Percentiles rank a stretch among this genome's conserved stretches.
Evolutionary conservation across 352 stramenopile genomes (phyloP).

Genomic region (Phytophthora megakarya): DNA sequence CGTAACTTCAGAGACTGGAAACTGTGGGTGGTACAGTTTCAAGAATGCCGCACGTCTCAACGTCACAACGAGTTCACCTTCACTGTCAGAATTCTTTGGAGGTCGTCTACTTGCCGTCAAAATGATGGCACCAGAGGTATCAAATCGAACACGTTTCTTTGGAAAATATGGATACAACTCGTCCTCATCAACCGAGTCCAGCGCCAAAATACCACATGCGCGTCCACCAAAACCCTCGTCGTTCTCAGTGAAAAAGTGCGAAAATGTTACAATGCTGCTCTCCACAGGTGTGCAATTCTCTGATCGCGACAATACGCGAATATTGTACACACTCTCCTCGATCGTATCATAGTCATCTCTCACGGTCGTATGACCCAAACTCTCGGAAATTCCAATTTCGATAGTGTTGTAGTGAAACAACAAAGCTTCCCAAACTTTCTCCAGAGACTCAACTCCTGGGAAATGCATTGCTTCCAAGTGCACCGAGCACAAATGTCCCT

Average conservation of each 20-base stretch:
- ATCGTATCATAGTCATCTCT: constrained; percentile 42
- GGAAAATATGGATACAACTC: constrained; percentile 32
- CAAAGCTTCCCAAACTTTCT: constrained; percentile 42
- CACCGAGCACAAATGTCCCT: constrained; percentile 32
- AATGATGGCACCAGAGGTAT: constrained; percentile 25
- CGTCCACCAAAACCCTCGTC: constrained; percentile 17
- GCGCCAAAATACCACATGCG: constrained; percentile 20
- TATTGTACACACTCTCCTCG: constrained; percentile 26
- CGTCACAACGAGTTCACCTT: constrained; percentile 34
- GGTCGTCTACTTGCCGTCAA: constrained; percentile 19
- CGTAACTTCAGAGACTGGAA: constrained; percentile 16
- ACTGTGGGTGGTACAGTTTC: constrained; percentile 28
- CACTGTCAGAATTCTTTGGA: not conserved
- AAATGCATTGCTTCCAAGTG: constrained; percentile 39
- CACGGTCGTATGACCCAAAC: constrained; percentile 37
- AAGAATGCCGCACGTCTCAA: constrained; percentile 31
- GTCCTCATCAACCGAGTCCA: constrained; percentile 35
- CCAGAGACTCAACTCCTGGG: constrained; percentile 26
- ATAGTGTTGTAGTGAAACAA: constrained; percentile 43
- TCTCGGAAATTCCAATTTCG: constrained; percentile 47
- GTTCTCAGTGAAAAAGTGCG: constrained; percentile 7
- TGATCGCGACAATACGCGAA: constrained; percentile 20
- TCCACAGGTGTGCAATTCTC: constrained; percentile 16
- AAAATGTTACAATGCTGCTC: constrained; percentile 31
- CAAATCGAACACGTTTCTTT: constrained; percentile 12